phyloP scores from a whole-genome alignment of 2,329 filamentous ascomycete genomes.

The Cordyceps javanica region DNA sequence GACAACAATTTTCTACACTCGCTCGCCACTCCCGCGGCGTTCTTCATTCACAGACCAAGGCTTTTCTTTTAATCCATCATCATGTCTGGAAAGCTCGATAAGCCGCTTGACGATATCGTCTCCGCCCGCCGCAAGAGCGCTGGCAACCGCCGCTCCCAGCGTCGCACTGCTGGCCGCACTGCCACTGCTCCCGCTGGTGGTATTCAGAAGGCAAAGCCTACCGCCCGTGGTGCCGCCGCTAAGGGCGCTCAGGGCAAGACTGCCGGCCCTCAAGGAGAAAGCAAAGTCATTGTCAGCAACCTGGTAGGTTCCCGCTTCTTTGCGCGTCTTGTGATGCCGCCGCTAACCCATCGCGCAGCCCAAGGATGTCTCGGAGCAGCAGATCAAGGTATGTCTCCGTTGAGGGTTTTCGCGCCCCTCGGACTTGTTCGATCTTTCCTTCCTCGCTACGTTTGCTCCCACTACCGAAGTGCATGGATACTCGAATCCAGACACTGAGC shows the following conservation, averaged over 20 bases:
- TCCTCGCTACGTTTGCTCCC: conserved; percentile 33
- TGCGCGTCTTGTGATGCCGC: neutral
- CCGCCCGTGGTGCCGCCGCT: conserved; percentile 51
- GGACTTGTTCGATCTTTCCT: conserved; percentile 61
- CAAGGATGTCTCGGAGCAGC: conserved; percentile 89
- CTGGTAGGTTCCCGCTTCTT: conserved; percentile 58
- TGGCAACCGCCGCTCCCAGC: conserved; percentile 44
- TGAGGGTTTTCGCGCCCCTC: conserved; percentile 61
- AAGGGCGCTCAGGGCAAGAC: conserved; percentile 62
- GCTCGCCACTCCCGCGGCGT: conserved; percentile 31
- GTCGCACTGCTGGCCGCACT: conserved; percentile 47
- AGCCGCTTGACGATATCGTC: conserved; percentile 96
- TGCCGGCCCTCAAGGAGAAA: conserved; percentile 59
- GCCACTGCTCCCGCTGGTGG: conserved; percentile 72
- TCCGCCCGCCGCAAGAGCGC: conserved; percentile 62
- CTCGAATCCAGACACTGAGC: conserved; percentile 4
- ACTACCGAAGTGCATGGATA: conserved; percentile 19
- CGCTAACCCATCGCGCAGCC: conserved; percentile 59
- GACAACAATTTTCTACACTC: conserved; percentile 9
- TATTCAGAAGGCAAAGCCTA: conserved; percentile 70
- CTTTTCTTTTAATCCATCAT: conserved; percentile 27
- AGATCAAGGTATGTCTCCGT: conserved; percentile 99
- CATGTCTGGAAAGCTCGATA: conserved; percentile 94
- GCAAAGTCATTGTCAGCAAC: conserved; percentile 98
- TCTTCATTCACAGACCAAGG: neutral